These are phyloP conservation scores for Alternaria longipes DNA, from an alignment of 2,329 filamentous ascomycete genomes.

Conservation along the genomic window DNA sequence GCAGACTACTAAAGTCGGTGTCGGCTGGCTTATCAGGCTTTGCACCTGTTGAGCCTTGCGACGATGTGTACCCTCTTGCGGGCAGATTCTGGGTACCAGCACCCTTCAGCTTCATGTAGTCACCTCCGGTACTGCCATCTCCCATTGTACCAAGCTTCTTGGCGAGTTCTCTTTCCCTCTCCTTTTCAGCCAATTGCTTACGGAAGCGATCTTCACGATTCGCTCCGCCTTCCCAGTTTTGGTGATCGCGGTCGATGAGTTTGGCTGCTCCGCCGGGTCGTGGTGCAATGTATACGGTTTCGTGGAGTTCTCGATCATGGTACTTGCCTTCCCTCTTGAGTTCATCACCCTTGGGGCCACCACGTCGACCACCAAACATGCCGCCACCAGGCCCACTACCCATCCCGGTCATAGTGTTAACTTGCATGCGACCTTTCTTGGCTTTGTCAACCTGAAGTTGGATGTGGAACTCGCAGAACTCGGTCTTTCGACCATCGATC, in stretches of 20 bases:
- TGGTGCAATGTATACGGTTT: constrained; percentile 57
- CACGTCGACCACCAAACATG: constrained; percentile 44
- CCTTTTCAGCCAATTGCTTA: constrained; percentile 70
- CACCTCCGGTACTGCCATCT: constrained; percentile 68
- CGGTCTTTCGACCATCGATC: constrained; percentile 87
- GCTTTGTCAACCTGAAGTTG: constrained; percentile 80
- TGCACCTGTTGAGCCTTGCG: constrained; percentile 26
- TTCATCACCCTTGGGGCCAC: constrained; percentile 36
- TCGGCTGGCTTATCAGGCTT: constrained; percentile 28
- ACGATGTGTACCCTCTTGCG: constrained; percentile 25
- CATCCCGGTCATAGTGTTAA: constrained; percentile 73
- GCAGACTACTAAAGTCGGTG: constrained; percentile 53
- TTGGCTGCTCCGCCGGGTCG: constrained; percentile 63
- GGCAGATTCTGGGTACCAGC: constrained; percentile 32
- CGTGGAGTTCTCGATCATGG: constrained; percentile 68
- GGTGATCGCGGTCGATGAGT: constrained; percentile 69
- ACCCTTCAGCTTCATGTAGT: constrained; percentile 68
- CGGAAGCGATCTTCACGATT: constrained; percentile 73
- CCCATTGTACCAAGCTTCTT: constrained; percentile 72
- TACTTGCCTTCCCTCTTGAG: constrained; percentile 49
- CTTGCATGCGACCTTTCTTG: constrained; percentile 74
- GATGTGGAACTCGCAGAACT: constrained; percentile 93
- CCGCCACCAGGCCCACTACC: constrained; percentile 41
- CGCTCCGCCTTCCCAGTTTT: constrained; percentile 56
- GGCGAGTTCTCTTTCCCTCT: constrained; percentile 77